These are phyloP conservation scores for Penicillium oxalicum DNA, from an alignment of 2,329 filamentous ascomycete species.

Conservation along the genomic window DNA sequence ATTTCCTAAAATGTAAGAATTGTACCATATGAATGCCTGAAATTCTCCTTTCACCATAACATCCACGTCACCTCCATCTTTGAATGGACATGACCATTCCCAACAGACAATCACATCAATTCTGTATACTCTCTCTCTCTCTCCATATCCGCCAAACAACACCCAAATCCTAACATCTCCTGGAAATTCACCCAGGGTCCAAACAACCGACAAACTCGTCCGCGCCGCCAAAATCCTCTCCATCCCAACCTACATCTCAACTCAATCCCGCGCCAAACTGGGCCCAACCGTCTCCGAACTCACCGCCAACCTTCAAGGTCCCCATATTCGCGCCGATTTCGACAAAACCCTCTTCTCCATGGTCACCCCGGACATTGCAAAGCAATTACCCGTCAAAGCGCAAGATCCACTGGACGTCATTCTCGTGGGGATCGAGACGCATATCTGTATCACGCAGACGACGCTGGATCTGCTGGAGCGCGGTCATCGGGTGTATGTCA, in stretches of 20 bases:
- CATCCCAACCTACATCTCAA: conserved; percentile 79
- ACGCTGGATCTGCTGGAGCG: conserved; percentile 69
- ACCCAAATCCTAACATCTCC: background rate
- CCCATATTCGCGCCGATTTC: conserved; percentile 51
- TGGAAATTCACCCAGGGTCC: conserved; percentile 44
- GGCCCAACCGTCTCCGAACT: conserved; percentile 77
- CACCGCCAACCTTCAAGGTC: conserved; percentile 38
- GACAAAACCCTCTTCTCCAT: conserved; percentile 94
- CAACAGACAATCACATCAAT: too few species aligned
- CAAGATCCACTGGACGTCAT: conserved; percentile 53
- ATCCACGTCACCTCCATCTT: too few species aligned
- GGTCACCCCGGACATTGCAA: conserved; percentile 63
- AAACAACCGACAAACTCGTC: conserved; percentile 64
- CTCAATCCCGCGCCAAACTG: conserved; percentile 72
- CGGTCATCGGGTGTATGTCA: conserved; percentile 76
- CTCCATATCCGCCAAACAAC: background rate
- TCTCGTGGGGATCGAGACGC: conserved; percentile 84
- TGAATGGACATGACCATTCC: too few species aligned
- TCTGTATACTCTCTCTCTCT: conserved; percentile 49
- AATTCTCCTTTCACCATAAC: too few species aligned
- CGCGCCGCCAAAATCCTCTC: conserved; percentile 46
- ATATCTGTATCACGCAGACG: conserved; percentile 94
- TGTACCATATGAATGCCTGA: too few species aligned
- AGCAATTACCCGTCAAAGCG: conserved; percentile 25
- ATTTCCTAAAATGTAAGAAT: conserved; percentile 56